Base-by-base conservation (phyloP, 1,284 basidiomycete genomes). In the Cystobasidium slooffiae region DNA sequence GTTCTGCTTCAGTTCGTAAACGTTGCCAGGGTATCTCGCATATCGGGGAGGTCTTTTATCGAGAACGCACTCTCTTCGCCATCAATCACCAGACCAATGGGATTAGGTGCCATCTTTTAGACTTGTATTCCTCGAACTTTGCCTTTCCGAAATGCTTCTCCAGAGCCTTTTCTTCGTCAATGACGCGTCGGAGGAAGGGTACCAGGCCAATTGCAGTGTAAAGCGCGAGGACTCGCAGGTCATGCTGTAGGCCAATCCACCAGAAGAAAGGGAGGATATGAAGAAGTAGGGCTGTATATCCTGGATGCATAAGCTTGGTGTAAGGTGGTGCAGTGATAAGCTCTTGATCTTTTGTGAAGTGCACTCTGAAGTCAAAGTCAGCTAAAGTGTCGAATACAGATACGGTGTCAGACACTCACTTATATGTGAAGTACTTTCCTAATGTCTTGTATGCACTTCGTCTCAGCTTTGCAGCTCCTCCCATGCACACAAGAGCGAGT, bases 401-500 rank as follows among this genome's bases (percentile, higher is more conserved):
- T 43, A 64, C 12, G 46, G 62, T 20, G 16, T 18, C n/a, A 51
- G 18, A 37, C 39, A 59, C 64, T 51, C 6, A 66, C 64, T 66
- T 66, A 47, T 52, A 66, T 22, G 64, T 66, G 31, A 66, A 66
- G 49, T 47, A 66, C 47, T 52, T 41, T 6, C 64, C 64, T 3
- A 66, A n/a, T 6, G 46, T 16, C 14, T 39, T 44, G 44, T 64
- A 64, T 10, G 62, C 37, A 18, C 46, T 10, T 24, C 46, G 12
- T 10, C 62, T 12, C 39, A 64, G 22, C 18, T 6, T 47, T 37
- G 24, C 62, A 64, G 43, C 37, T 8, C 1, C 43, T 18, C 37
- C 62, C 62, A 64, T 64, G 16, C 8, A 16, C 4, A n/a, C 16
- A 3, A 64, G 62, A 12, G 62, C 62, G 12, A 64, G 12, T 24